A percentile compares a stretch with the other conserved stretches of the same genome.
Conservation (phyloP, 1,284 basidiomycete genomes). For the Apiotrichum gracile region DNA sequence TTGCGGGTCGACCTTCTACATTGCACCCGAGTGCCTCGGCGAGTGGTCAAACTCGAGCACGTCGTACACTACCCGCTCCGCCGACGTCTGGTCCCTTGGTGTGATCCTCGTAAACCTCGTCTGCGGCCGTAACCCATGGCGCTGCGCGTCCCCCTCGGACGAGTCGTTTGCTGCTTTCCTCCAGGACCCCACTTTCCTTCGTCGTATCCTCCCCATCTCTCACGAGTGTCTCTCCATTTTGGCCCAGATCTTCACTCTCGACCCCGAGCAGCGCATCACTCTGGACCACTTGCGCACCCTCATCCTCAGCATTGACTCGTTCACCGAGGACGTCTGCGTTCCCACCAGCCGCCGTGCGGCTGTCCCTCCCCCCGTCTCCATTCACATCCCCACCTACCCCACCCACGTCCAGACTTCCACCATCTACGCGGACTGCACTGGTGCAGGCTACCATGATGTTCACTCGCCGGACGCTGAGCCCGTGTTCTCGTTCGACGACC, state of each 20-base stretch:
- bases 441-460: conserved; percentile 16
- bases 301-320: conserved; percentile 57
- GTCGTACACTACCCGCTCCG: conserved; percentile 63
- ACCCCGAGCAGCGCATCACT: conserved; percentile 54
- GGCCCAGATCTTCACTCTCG: conserved; percentile 58
- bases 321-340: conserved; percentile 60
- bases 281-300: conserved; percentile 60
- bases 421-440: conserved; percentile 12
- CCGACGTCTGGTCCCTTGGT: conserved; percentile 90
- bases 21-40: conserved; percentile 78
- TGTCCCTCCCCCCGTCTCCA: conserved; percentile 12
- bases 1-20: conserved; percentile 51
- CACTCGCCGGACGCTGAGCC: conserved; percentile 23
- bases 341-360: conserved; percentile 46
- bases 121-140: conserved; percentile 83
- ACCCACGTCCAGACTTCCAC: conserved; percentile 8
- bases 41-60: conserved; percentile 51
- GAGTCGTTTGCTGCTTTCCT: conserved; percentile 66
- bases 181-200: conserved; percentile 61
- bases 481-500: conserved; percentile 32
- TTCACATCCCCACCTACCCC: conserved; percentile 27
- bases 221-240: conserved; percentile 51
- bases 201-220: conserved; percentile 61
- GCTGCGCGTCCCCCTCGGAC: conserved; percentile 64
- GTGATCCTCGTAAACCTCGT: conserved; percentile 88